Percentiles rank a stretch among this genome's conserved stretches.
Evolutionary conservation across 225 moss, liverwort and hornwort genomes (phyloP).

Genomic region (Bryoerythrophyllum caledonicum): DNA sequence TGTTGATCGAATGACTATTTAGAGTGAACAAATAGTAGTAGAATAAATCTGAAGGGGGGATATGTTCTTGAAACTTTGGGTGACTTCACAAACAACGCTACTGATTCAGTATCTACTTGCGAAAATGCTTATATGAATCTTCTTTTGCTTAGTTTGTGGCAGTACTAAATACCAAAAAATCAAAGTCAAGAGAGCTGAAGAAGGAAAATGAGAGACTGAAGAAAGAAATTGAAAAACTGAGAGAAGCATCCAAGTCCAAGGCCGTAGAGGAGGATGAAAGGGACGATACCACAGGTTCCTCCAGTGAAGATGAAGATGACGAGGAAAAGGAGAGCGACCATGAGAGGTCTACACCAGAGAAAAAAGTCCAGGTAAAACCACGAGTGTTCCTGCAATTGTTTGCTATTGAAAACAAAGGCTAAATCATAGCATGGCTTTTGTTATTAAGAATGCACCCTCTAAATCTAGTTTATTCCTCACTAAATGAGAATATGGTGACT

Average conservation of each 20-base stretch:
- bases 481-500: no score
- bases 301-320: constrained; percentile 52
- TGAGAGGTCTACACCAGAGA: constrained; percentile 3
- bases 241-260: constrained; percentile 20
- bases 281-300: constrained; percentile 42
- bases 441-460: not conserved
- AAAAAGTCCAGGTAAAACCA: constrained; percentile 23
- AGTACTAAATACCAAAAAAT: constrained; percentile 82
- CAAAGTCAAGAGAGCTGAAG: constrained; percentile 55
- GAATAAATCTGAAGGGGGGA: no score
- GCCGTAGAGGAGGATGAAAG: constrained; percentile 23
- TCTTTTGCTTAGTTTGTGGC: constrained; percentile 63
- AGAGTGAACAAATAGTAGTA: no score
- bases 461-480: no score
- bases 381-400: constrained; percentile 4
- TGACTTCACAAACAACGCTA: no score
- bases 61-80: no score
- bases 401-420: not conserved
- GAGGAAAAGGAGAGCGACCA: constrained; percentile 41
- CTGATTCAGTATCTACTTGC: not conserved
- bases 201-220: constrained; percentile 32
- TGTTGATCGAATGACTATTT: no score
- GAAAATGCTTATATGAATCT: constrained; percentile 5
- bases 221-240: constrained; percentile 36
- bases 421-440: not conserved